Percentiles rank a stretch among this genome's conserved stretches.
These are phyloP conservation scores for Termitomyces sp. DNA, from an alignment of 768 basidiomycete genomes.

Conservation along the genomic window DNA sequence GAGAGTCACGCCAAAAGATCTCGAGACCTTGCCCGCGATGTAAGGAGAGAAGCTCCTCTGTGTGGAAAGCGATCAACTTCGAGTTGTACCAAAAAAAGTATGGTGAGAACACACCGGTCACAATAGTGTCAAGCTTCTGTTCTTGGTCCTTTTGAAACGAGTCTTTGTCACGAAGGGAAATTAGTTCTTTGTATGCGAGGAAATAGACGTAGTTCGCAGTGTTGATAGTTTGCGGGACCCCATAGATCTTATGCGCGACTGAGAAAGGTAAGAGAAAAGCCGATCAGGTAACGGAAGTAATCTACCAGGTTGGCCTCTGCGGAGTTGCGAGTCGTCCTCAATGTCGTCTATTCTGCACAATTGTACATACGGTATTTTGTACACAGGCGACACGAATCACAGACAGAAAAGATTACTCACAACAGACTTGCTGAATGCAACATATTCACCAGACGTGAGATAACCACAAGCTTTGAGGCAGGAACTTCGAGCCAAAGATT, in stretches of 20 bases:
- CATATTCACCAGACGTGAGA: slow-evolving; percentile 85
- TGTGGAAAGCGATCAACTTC: background rate
- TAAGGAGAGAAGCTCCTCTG: slow-evolving; percentile 70
- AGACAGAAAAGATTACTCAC: slow-evolving; percentile 33
- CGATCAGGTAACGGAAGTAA: slow-evolving; percentile 5
- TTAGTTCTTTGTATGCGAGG: slow-evolving; percentile 83
- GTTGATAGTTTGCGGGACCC: slow-evolving; percentile 95
- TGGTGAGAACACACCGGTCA: slow-evolving; percentile 50
- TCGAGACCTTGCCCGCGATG: slow-evolving; percentile 96
- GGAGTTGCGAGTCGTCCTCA: slow-evolving; percentile 83
- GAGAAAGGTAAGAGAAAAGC: background rate
- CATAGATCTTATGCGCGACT: slow-evolving; percentile 96
- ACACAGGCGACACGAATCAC: background rate
- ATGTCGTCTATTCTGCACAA: slow-evolving; percentile 84
- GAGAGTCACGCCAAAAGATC: slow-evolving; percentile 87
- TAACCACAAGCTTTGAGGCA: slow-evolving; percentile 57
- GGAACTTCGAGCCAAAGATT: slow-evolving; percentile 89
- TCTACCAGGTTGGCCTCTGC: slow-evolving; percentile 77
- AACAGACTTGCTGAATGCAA: slow-evolving; percentile 90
- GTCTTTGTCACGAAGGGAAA: slow-evolving; percentile 39
- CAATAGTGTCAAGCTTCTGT: slow-evolving; percentile 57
- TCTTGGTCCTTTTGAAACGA: slow-evolving; percentile 15
- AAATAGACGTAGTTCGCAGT: slow-evolving; percentile 97
- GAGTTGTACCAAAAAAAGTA: background rate
- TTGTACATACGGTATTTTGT: background rate